Base-by-base conservation (phyloP, 306 rosid genomes). In the Quillaja saponaria region DNA sequence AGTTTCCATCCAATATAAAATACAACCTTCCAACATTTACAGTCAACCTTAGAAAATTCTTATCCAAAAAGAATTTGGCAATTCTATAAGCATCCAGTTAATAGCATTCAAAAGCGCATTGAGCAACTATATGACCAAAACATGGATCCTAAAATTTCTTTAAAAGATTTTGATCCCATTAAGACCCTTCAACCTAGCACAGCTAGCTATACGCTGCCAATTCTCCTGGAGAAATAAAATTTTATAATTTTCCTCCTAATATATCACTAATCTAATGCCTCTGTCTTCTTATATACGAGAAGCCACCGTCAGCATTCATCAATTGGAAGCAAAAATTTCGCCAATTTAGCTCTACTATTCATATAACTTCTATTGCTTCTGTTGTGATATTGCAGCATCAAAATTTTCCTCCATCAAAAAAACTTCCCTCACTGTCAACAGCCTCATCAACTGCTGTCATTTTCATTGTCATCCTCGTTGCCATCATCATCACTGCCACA, bases 171-270 rank as follows among this genome's bases (percentile, higher is more conserved):
- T 67, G 48, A 68, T 77, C 75, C 45, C 13, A 33, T 34, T 5
- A 50, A 34, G 42, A 49, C 46, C 65, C 64, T 66, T 40, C 33
- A 50, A 46, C 58, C 67, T 53, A 53, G 59, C 28, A 51, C 59
- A 72, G 68, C 35, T 67, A 77, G 68, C 90, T 84, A 77, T 84
- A 81, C 79, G 79, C 80, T 72, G 61, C 57, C 4, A 63, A 66
- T 69, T 55, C 53, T 62, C 75, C 72, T 62, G 53, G 21, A 40
- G 73, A 68, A 51, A 78, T 62, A 68, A 64, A 74, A 67, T 66
- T 61, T 2, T 31, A 47, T 40, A 69, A 68, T 63, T 48, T 38
- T 55, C 76, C 65, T 69, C 76, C 19, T 61, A 58, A 60, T 63
- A 67, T 70, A 55, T 68, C 57, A 45, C 76, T 58, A 51, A 66